phyloP scores from a whole-genome alignment of 805 yeast genomes.

The Candida andamanensis region DNA sequence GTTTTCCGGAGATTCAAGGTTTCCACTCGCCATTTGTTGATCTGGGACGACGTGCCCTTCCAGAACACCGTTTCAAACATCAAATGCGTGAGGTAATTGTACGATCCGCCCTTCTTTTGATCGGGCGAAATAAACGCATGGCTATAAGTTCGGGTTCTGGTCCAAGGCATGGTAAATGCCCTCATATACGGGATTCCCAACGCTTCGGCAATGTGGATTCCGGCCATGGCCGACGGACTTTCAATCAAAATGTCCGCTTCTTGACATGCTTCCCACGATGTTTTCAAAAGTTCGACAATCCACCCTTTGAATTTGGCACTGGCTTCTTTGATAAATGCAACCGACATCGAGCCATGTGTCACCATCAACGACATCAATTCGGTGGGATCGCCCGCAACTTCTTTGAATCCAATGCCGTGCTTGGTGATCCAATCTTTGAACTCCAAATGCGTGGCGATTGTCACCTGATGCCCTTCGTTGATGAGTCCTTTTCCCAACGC shows the following conservation, averaged over 20 bases:
- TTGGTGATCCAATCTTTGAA: constrained; percentile 68
- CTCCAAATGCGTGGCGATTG: constrained; percentile 82
- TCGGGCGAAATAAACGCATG: constrained; percentile 96
- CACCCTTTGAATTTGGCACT: constrained; percentile 72
- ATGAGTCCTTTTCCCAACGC: constrained; percentile 78
- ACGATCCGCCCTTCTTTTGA: constrained; percentile 87
- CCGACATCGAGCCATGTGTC: constrained; percentile 80
- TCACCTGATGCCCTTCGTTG: constrained; percentile 77
- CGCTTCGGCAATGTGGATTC: constrained; percentile 93
- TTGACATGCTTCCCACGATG: constrained; percentile 88
- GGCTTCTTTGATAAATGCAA: constrained; percentile 79
- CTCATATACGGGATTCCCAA: constrained; percentile 83
- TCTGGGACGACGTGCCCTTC: constrained; percentile 85
- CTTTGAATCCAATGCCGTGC: constrained; percentile 64
- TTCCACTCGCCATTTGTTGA: constrained; percentile 81
- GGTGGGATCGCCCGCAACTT: constrained; percentile 89
- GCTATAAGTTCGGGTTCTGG: constrained; percentile 90
- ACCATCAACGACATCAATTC: constrained; percentile 92
- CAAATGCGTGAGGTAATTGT: constrained; percentile 87
- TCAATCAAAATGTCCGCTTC: constrained; percentile 80
- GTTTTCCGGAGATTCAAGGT: constrained; percentile 64
- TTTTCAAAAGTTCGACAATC: constrained; percentile 65
- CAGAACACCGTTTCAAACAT: constrained; percentile 90
- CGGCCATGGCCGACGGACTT: constrained; percentile 96
- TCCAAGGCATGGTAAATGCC: constrained; percentile 99